Base-by-base conservation (phyloP, 1,284 basidiomycete genomes). In the Ustilago bromivora region DNA sequence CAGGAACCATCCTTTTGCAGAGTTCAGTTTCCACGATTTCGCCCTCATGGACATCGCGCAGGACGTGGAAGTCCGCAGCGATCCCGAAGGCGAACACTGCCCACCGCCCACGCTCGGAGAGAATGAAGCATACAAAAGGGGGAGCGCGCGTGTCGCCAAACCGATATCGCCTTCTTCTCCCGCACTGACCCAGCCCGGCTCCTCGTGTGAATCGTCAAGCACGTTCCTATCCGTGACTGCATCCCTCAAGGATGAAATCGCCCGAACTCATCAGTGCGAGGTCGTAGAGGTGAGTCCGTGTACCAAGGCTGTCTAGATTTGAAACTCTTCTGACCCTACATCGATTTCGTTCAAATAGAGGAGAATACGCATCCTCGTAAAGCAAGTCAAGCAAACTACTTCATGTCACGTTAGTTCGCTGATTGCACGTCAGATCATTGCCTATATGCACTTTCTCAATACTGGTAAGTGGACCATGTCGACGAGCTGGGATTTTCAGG, bases 391-490 rank as follows among this genome's bases (percentile, higher is more conserved):
- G 3, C 34, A 56, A 34, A 38, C 49, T 28, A 62, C 69, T 7
- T 58, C 63, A 11, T 9, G 38, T 8, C 55, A 57, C 17, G 63
- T 53, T 19, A 56, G 52, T 32, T 53, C 17, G 34, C 34, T 54
- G 40, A 51, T 71, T 31, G 69, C 57, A 34, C 53, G 32, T 15
- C 69, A 71, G 52, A 59, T 66, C 23, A 28, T 58, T 2, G 63
- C 69, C 2, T 62, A 71, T 23, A 51, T 71, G 13, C 63, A 47
- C 41, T 71, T 71, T 31, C 36, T 71, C 52, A 65, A 71, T 36
- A 38, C 61, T 9, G 63, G 69, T 71, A 57, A 13, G 62, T 61
- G 23, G 3, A 28, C 23, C 23, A 28, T 31, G 32, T 17, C 36
- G 34, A 1, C 32, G 3, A 11, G 3, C 43, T 17, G 17, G 31